Evolutionary conservation across 805 yeast genomes (phyloP).

Genomic region (Debaryomyces maramus): DNA sequence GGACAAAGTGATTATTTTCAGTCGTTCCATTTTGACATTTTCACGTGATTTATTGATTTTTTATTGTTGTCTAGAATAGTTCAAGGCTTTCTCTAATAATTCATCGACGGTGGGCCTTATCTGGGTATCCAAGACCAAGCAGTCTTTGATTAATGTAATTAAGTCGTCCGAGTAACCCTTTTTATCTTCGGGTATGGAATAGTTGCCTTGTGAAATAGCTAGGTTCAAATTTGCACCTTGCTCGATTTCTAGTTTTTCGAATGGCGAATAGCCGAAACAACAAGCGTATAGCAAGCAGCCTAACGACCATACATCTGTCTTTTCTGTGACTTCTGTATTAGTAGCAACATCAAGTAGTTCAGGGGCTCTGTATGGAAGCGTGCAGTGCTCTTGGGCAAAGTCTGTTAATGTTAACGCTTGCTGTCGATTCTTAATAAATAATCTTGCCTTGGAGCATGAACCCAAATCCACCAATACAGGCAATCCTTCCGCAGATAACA

Average conservation of each 20-base stretch:
- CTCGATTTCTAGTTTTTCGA: slow-evolving; percentile 76
- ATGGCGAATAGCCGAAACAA: slow-evolving; percentile 81
- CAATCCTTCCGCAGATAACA: slow-evolving; percentile 70
- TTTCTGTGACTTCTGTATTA: slow-evolving; percentile 64
- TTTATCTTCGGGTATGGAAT: slow-evolving; percentile 52
- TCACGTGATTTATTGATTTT: neutral
- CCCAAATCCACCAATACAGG: slow-evolving; percentile 88
- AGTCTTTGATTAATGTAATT: slow-evolving; percentile 54
- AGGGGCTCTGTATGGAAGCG: slow-evolving; percentile 87
- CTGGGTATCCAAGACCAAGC: slow-evolving; percentile 62
- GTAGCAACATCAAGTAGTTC: slow-evolving; percentile 79
- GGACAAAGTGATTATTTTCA: neutral
- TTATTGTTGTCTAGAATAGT: slow-evolving; percentile 19
- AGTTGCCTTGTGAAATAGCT: slow-evolving; percentile 72
- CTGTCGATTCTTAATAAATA: slow-evolving; percentile 55
- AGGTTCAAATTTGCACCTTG: slow-evolving; percentile 79
- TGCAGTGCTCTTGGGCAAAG: slow-evolving; percentile 79
- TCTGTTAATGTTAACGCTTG: slow-evolving; percentile 79
- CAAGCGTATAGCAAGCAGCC: slow-evolving; percentile 82
- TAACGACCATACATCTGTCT: slow-evolving; percentile 86
- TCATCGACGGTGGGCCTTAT: slow-evolving; percentile 65
- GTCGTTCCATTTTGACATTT: neutral
- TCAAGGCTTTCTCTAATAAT: slow-evolving; percentile 52
- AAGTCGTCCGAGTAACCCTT: slow-evolving; percentile 54
- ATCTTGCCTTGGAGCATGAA: slow-evolving; percentile 65